Evolutionary conservation across 2,329 filamentous ascomycete genomes (phyloP).

Genomic region (Pseudogymnoascus sp.): DNA sequence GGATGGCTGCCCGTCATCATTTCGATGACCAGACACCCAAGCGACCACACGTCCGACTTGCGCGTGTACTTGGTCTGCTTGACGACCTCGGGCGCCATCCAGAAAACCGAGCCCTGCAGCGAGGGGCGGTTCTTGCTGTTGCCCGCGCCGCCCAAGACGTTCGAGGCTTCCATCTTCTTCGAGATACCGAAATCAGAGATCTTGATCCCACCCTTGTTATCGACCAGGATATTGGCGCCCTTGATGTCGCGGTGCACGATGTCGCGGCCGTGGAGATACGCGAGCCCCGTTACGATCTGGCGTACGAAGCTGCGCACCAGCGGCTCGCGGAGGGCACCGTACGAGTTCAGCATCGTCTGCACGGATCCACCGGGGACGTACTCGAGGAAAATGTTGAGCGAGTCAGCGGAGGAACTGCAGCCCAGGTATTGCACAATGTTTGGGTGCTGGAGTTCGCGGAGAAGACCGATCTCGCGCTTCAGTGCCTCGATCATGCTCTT

Average conservation of each 20-base stretch:
- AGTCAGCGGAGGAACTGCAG: conserved; percentile 80
- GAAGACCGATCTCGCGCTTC: conserved; percentile 89
- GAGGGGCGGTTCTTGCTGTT: conserved; percentile 66
- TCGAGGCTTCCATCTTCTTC: conserved; percentile 91
- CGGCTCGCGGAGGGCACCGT: conserved; percentile 87
- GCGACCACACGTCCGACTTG: conserved; percentile 97
- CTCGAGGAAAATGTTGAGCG: conserved; percentile 99
- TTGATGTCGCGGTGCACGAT: conserved; percentile 99
- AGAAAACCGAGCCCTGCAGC: conserved; percentile 94
- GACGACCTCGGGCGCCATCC: conserved; percentile 99
- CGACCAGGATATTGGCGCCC: conserved; percentile 95
- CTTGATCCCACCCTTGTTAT: conserved; percentile 98
- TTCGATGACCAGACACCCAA: conserved; percentile 93
- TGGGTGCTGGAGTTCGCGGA: conserved; percentile 87
- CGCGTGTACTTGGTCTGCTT: conserved; percentile 96
- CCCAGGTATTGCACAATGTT: conserved; percentile 99
- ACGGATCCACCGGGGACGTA: conserved; percentile 97
- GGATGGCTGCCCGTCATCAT: conserved; percentile 98
- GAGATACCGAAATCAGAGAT: conserved; percentile 99
- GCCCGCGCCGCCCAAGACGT: conserved; percentile 62
- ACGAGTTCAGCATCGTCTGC: conserved; percentile 97
- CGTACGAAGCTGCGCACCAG: conserved; percentile 94
- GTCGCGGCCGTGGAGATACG: conserved; percentile 86
- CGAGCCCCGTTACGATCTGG: conserved; percentile 86
- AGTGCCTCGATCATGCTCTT: conserved; percentile 97